These are phyloP conservation scores for Nicotiana knightiana DNA, from an alignment of 257 asterid genomes.

Conservation along the genomic window DNA sequence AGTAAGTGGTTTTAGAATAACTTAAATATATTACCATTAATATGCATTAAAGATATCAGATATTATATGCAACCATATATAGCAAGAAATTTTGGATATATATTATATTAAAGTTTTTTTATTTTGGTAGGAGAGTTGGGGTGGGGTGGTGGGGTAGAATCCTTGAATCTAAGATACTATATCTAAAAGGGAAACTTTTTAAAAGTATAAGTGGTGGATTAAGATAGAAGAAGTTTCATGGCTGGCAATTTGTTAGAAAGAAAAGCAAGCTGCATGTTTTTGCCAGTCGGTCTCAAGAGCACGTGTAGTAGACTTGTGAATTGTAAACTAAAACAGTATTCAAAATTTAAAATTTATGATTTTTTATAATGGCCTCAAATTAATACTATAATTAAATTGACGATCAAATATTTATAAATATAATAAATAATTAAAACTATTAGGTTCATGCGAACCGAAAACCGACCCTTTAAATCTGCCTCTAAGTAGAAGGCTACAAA, in stretches of 20 bases:
- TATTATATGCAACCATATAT: too few species aligned
- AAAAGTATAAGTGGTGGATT: neutral
- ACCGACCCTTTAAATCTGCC: too few species aligned
- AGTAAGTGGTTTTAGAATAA: neutral
- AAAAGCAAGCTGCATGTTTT: conserved; percentile 5
- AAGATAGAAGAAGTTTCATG: neutral
- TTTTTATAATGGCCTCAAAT: too few species aligned
- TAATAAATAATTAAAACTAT: too few species aligned
- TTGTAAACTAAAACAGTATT: neutral
- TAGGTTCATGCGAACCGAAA: too few species aligned
- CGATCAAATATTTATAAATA: too few species aligned
- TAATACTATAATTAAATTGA: too few species aligned
- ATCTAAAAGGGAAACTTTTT: neutral
- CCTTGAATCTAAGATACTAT: neutral
- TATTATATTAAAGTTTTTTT: too few species aligned
- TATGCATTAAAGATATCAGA: neutral
- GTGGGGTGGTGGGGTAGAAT: too few species aligned
- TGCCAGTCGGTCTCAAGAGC: conserved; percentile 2
- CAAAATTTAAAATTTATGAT: too few species aligned
- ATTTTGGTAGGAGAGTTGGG: too few species aligned
- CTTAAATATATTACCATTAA: neutral
- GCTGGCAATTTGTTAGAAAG: neutral
- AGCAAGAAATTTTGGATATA: neutral
- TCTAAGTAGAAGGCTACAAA: neutral
- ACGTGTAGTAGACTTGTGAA: neutral